phyloP scores from a whole-genome alignment of 371 early-diverging fungal species.

The Dentiscutata heterogama region DNA sequence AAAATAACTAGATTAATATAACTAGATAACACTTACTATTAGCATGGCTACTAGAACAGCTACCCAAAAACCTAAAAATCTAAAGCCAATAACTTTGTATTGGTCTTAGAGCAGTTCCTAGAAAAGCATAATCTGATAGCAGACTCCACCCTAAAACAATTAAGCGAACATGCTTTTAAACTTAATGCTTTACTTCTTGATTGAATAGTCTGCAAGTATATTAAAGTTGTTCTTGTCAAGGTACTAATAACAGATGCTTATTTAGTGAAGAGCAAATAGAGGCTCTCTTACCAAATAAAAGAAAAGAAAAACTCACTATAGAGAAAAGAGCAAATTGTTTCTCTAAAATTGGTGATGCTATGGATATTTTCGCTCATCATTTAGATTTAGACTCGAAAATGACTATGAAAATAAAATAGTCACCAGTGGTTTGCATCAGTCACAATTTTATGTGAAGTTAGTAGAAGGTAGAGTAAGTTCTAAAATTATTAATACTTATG shows the following conservation, averaged over 20 bases:
- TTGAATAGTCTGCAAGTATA: not conserved
- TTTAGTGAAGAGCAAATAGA: slow-evolving; percentile 24
- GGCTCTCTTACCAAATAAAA: not conserved
- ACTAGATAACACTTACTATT: not conserved
- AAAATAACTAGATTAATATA: not conserved
- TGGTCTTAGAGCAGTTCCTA: not conserved
- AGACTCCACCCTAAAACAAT: not conserved
- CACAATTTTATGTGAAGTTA: not conserved
- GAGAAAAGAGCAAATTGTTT: not conserved
- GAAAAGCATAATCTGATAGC: not conserved
- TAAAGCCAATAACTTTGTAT: not conserved
- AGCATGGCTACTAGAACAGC: no score
- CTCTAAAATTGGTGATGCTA: not conserved
- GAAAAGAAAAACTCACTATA: not conserved
- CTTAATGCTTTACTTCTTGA: not conserved
- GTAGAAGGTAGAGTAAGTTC: not conserved
- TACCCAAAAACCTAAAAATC: not conserved
- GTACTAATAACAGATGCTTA: not conserved
- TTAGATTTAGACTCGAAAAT: not conserved
- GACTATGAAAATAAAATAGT: not conserved
- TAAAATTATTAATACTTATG: not conserved
- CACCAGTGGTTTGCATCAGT: not conserved
- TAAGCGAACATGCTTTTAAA: slow-evolving; percentile 12
- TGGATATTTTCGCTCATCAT: not conserved
- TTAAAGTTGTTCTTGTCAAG: not conserved